Base-by-base conservation (phyloP, 352 stramenopile genomes). In the Albugo laibachii region DNA sequence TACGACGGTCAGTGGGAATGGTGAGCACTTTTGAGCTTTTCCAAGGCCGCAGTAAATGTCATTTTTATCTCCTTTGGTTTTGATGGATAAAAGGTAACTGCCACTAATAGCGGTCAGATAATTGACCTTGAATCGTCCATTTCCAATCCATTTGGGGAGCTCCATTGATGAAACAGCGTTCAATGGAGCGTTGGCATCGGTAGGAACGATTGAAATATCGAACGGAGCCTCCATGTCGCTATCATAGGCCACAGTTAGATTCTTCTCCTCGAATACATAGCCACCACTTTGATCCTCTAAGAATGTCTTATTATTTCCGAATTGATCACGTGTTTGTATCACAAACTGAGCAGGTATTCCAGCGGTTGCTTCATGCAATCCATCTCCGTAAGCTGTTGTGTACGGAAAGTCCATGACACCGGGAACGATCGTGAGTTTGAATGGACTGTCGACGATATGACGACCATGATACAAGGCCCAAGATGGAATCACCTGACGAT, bases 41-140 rank as follows among this genome's bases (percentile, higher is more conserved):
- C 88, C 91, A 0, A 76, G 58, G 0, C 92, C 92, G 50, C 92
- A 97, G 59, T 97, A 97, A 57, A 97, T 97, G 55, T 97, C 79
- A 6, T 77, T 89, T 16, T 77, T 84, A 31, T 89, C 80, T 19
- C 84, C 69, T 31, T 31, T 31, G 11, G 89, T 97, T 43, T 83
- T 79, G 21, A 98, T 76, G 13, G 77, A 88, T 0, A 98, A 49
- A 15, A 59, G 52, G 62, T 97, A 98, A n/a, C 50, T 51, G 0
- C 92, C 93, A 43, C 69, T 83, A 62, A 92, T 47, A 45, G 66
- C 54, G 47, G 68, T 65, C 34, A 84, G 75, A 58, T 96, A 98
- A 41, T 70, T 66, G 16, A 96, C 81, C 1, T 71, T 45, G 58
- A 97, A 98, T 51, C 92, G 73, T 0, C 93, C 93, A 44, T 84